These are phyloP conservation scores for Phialophora expanda DNA, from an alignment of 2,329 filamentous ascomycete genomes.

Conservation along the genomic window DNA sequence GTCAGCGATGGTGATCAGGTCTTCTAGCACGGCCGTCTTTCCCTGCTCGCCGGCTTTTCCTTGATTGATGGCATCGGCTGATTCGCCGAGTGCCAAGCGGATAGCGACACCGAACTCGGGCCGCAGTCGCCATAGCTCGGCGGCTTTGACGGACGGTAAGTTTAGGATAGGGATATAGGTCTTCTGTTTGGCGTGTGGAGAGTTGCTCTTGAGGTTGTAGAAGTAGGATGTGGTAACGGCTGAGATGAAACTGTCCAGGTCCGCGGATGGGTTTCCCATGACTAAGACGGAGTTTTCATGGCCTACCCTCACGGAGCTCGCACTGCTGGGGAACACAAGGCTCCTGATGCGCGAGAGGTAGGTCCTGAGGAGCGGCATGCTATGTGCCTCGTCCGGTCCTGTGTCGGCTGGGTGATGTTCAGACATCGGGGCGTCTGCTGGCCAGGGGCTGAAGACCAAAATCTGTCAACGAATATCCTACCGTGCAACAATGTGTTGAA, in stretches of 20 bases:
- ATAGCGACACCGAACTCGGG: constrained; percentile 65
- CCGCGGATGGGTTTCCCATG: constrained; percentile 54
- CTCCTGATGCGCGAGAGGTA: constrained; percentile 14
- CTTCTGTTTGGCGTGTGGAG: constrained; percentile 22
- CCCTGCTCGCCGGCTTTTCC: constrained; percentile 38
- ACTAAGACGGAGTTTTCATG: constrained; percentile 42
- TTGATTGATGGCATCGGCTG: constrained; percentile 47
- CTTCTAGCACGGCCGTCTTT: constrained; percentile 38
- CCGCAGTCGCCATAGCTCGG: constrained; percentile 59
- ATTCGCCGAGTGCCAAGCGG: constrained; percentile 51
- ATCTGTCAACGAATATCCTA: background rate
- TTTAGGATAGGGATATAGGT: constrained; percentile 65
- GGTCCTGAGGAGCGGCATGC: constrained; percentile 8
- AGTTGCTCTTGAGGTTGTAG: constrained; percentile 46
- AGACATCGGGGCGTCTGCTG: constrained; percentile 2
- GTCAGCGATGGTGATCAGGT: constrained; percentile 51
- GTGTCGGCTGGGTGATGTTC: background rate
- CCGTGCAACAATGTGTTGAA: background rate
- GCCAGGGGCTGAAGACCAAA: background rate
- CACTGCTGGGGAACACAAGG: background rate
- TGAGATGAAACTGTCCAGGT: constrained; percentile 68
- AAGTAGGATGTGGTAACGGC: constrained; percentile 67
- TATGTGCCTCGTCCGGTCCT: background rate
- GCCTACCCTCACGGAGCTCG: background rate
- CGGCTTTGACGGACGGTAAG: constrained; percentile 53